Base-by-base conservation (phyloP, 1,139 yeast species). In the Candida glucosophila region DNA sequence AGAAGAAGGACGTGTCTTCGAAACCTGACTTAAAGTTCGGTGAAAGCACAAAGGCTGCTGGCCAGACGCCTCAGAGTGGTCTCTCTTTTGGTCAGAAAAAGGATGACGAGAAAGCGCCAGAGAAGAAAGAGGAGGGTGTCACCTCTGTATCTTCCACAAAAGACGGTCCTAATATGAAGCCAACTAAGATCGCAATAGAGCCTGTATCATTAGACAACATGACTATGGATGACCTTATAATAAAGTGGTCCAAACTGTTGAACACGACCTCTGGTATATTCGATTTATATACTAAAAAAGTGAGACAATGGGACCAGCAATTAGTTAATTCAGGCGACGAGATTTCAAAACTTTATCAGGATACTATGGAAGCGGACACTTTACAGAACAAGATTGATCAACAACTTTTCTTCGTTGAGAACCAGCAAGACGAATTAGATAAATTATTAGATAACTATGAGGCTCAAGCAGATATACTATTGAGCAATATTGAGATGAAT, bases 401-500 rank as follows among this genome's bases (percentile, higher is more conserved):
- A 49, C 79, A 86, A 26, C 59, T 92, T 29, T 64, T 77, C 28
- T 88, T 86, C 47, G 82, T 90, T 25, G 93, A 82, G 44, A 76
- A 80, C 40, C 98, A 92, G 47, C 98, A 92, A 47, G 85, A 81
- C 36, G 98, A 90, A 44, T 62, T 90, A 29, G 97, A 88, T 35
- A 65, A 72, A 15, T 66, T 90, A 39, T 68, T 90, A 35, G 85
- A 81, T 39, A 79, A 77, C 36, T 88, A 88, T 45, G 98, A 90
- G 51, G 71, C 67, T 34, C 95, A 85, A 49, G 90, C 93, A 0
- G 88, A 83, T 36, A 52, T 65, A 7, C 49, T 74, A 28, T 55
- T 74, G 31, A 59, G 48, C 34, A 60, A 59, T 29, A 52, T 65
- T 34, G 68, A 73, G 29, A 37, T 47, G 15, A 47, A 43, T 9